Evolutionary conservation across 2,329 filamentous ascomycete species (phyloP), one percentile per base, ranked within the genome.

Genomic region (Colletotrichum euphorbiae): DNA sequence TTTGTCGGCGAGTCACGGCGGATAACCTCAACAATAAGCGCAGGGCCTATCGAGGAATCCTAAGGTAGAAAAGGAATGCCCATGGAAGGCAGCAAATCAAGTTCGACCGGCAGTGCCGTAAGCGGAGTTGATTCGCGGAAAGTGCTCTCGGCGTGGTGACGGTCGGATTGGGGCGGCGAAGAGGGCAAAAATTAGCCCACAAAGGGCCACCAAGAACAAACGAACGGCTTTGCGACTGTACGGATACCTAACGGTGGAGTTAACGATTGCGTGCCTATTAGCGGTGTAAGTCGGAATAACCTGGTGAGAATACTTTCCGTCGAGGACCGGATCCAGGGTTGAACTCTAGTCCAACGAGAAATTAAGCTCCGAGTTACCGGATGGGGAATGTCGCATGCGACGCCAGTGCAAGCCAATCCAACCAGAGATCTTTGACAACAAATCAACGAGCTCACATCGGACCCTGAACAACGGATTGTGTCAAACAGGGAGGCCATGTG

Each of bases 401-500:
- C 13, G 19, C 31, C 28, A 52, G 33, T 17, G 24, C 55, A 38
- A 60, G 46, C 43, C 43, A 42, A 45, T 24, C 38, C 48, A n/a
- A 17, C 11, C 33, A 55, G 40, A 48, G 40, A 48, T 42, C 40
- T 54, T 31, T 54, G 66, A 66, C 33, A 19, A 46, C 28, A 60
- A 65, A 17, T 36, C 43, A n/a, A 15, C 40, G n/a, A 50, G 38
- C 54, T 59, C 31, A 43, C 55, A 15, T 60, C 42, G 46, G 48
- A 59, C 54, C 66, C 61, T 55, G 48, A 66, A 65, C 15, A 55
- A 36, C 62, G 48, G 55, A 40, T 28, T 60, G 17, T 43, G 55
- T 52, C 24, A 55, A 58, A 59, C 66, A 69, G 66, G 66, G 66
- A 45, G 62, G 61, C 61, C 66, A 69, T 69, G 61, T 66, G 66